Evolutionary conservation across 129 eudicot species (phyloP).

Genomic region (Ambrosia artemisiifolia): DNA sequence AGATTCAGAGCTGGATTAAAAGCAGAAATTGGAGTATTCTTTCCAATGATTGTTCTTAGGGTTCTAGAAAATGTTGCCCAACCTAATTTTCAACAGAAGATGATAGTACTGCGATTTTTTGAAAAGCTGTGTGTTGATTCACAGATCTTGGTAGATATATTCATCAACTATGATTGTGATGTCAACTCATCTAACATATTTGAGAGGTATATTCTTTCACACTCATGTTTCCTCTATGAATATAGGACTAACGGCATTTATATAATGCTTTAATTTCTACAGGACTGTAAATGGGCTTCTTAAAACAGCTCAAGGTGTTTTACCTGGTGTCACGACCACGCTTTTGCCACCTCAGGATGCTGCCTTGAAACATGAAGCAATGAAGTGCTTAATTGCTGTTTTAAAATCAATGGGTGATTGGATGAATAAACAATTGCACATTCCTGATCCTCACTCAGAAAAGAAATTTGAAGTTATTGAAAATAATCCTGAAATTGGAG

Average conservation of each 20-base stretch:
- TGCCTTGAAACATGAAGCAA: constrained; percentile 84
- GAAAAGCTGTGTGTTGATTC: constrained; percentile 92
- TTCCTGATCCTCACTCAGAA: constrained; percentile 75
- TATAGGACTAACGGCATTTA: no score
- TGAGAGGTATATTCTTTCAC: constrained; percentile 64
- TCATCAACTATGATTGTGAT: constrained; percentile 95
- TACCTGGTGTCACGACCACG: constrained; percentile 77
- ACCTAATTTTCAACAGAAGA: constrained; percentile 98
- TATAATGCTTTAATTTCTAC: not conserved
- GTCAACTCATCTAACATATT: constrained; percentile 98
- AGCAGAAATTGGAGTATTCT: constrained; percentile 98
- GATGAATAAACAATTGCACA: constrained; percentile 94
- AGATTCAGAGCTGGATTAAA: constrained; percentile 98
- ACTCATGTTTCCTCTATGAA: no score
- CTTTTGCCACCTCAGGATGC: constrained; percentile 93
- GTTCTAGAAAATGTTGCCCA: constrained; percentile 93
- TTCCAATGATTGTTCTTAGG: constrained; percentile 96
- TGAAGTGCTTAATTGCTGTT: constrained; percentile 85
- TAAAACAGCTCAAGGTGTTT: constrained; percentile 98
- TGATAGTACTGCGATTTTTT: constrained; percentile 88
- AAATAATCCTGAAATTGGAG: constrained; percentile 55
- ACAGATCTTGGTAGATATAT: constrained; percentile 95
- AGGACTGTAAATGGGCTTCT: constrained; percentile 98
- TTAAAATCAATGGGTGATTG: constrained; percentile 97
- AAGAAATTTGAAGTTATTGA: constrained; percentile 60